These are phyloP conservation scores for Pseudoturritis turrita DNA, from an alignment of 345 rosid genomes.

Conservation along the genomic window DNA sequence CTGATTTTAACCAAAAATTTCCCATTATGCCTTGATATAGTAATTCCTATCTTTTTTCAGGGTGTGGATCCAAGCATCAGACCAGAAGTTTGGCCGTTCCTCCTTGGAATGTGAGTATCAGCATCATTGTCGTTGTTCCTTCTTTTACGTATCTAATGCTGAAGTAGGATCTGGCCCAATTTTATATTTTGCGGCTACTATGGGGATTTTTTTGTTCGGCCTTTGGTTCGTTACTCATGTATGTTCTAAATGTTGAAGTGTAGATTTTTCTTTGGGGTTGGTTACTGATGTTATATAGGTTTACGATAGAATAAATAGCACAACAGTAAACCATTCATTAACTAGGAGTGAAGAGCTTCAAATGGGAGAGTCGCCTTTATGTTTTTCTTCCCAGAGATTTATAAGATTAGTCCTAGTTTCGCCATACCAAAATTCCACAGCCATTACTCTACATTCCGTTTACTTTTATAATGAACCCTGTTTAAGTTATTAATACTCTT, in stretches of 20 bases:
- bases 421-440: background rate
- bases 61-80: constrained; percentile 90
- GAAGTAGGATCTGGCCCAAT: background rate
- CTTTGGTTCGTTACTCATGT: background rate
- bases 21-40: background rate
- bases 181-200: background rate
- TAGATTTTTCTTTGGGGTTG: constrained; percentile 1
- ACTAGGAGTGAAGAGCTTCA: background rate
- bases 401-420: background rate
- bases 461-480: background rate
- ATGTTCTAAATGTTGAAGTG: constrained; percentile 2
- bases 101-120: constrained; percentile 83
- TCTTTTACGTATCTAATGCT: background rate
- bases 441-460: background rate
- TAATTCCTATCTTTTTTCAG: constrained; percentile 37
- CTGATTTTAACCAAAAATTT: background rate
- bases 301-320: constrained; percentile 1
- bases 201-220: background rate
- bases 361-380: background rate
- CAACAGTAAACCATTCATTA: background rate
- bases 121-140: constrained; percentile 2
- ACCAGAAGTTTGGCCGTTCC: constrained; percentile 95
- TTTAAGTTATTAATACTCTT: background rate
- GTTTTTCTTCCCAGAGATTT: background rate
- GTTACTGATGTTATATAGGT: background rate